phyloP scores from a whole-genome alignment of 176 grass and related monocot genomes.

The Oryza punctata region DNA sequence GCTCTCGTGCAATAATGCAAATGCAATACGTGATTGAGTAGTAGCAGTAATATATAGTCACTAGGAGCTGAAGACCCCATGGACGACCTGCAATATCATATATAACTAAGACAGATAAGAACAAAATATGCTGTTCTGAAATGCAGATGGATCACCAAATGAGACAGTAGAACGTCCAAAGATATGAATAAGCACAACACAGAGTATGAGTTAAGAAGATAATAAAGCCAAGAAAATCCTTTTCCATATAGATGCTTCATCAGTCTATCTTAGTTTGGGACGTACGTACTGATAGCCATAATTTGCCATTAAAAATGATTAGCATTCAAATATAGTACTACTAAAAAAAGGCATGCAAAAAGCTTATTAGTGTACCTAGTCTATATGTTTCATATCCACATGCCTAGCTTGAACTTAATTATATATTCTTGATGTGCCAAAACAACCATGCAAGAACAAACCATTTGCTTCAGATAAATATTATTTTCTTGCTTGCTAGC shows the following conservation, averaged over 20 bases:
- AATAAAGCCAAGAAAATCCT: constrained; percentile 28
- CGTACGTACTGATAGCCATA: neutral
- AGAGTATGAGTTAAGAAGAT: neutral
- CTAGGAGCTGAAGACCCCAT: neutral
- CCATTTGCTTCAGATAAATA: neutral
- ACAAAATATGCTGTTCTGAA: neutral
- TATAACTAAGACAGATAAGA: neutral
- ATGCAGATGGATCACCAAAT: neutral
- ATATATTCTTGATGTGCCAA: constrained; percentile 11
- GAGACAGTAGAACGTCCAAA: constrained; percentile 31
- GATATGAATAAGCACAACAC: constrained; percentile 12
- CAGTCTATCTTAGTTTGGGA: constrained; percentile 15
- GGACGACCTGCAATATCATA: constrained; percentile 12
- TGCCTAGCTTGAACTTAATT: neutral
- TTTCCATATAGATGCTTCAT: constrained; percentile 5
- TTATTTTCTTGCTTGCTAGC: neutral
- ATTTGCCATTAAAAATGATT: neutral
- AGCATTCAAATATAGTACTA: neutral
- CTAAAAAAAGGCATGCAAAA: neutral
- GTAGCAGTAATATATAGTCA: neutral
- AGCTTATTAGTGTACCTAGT: neutral
- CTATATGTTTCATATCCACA: constrained; percentile 7
- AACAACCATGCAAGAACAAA: constrained; percentile 2
- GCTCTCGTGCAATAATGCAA: neutral
- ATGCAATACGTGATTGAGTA: neutral